Base-by-base conservation (phyloP, 1,284 basidiomycete species). In the Ustilago shanxiensis region DNA sequence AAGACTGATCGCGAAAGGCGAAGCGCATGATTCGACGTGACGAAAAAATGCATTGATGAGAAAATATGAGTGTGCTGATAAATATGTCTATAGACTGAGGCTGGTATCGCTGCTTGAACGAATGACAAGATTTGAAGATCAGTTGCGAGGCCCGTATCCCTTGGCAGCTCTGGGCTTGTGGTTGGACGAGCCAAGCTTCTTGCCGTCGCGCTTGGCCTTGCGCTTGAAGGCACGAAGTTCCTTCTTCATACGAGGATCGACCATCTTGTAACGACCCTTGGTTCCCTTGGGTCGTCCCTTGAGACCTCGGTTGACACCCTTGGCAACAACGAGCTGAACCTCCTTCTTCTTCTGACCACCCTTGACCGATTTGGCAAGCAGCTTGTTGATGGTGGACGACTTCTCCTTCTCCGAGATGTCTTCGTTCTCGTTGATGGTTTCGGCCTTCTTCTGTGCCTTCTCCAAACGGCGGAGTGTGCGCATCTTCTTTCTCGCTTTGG, bases 401-500 rank as follows among this genome's bases (percentile, higher is more conserved):
- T 98, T 98, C 85, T 98, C 96, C 67, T 91, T 90, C 87, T 99
- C 96, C 13, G 80, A 60, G 31, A 85, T 72, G 29, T 93, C 92
- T 18, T 91, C 89, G 20, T 93, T 94, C 72, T 93, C 91, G 86
- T 95, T 95, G 71, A 99, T 91, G 62, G 93, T 94, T 83, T 98
- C 95, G 1, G 96, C 97, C 88, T 97, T 98, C 88, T 93, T 95
- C 90, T 95, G 91, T 16, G 94, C 94, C 87, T 95, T 96, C 81
- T 97, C 94, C 22, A 98, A 88, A 55, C 92, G 89, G 81, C 94
- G 92, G 22, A 91, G 89, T 4, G 95, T 93, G 87, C 93, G 94
- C 86, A 93, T 88, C 89, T 99, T 99, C 88, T 99, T 99, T 72
- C 97, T 90, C 39, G 94, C 95, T 87, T 99, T 99, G 49, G 97